Percentiles rank a stretch among this genome's conserved stretches.
Conservation (phyloP, 495 filamentous ascomycete species). For the Letharia lupina region DNA sequence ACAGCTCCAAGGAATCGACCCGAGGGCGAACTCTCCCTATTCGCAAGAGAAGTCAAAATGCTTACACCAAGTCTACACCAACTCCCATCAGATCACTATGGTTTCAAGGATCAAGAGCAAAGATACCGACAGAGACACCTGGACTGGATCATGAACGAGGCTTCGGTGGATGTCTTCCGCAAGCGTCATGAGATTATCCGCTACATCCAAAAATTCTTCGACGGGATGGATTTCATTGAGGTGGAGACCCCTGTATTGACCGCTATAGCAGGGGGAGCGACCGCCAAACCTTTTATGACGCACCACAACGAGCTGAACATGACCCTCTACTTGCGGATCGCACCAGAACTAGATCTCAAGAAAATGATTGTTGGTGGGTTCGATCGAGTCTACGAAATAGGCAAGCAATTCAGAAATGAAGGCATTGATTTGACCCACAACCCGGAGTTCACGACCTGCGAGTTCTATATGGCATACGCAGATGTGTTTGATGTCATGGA, state of each 20-base stretch:
- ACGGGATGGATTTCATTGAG: constrained; percentile 76
- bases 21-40: constrained; percentile 87
- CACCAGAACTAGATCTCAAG: constrained; percentile 94
- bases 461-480: constrained; percentile 95
- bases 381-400: constrained; percentile 87
- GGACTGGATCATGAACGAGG: constrained; percentile 92
- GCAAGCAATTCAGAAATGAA: constrained; percentile 88
- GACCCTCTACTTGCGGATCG: constrained; percentile 90
- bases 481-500: constrained; percentile 91
- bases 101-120: constrained; percentile 90
- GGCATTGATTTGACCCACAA: constrained; percentile 96
- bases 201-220: constrained; percentile 81
- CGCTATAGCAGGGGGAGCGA: constrained; percentile 87
- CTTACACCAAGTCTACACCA: constrained; percentile 89
- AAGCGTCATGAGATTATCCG: constrained; percentile 76
- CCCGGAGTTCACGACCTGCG: constrained; percentile 94
- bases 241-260: constrained; percentile 99
- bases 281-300: constrained; percentile 89
- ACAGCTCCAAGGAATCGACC: constrained; percentile 81
- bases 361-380: constrained; percentile 89
- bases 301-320: constrained; percentile 91
- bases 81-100: constrained; percentile 84
- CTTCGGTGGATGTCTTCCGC: constrained; percentile 67
- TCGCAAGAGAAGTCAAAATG: constrained; percentile 75
- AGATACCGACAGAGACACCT: constrained; percentile 86